These are phyloP conservation scores for Wickerhamomyces strasburgensis DNA, from an alignment of 805 yeast genomes.

Conservation along the genomic window DNA sequence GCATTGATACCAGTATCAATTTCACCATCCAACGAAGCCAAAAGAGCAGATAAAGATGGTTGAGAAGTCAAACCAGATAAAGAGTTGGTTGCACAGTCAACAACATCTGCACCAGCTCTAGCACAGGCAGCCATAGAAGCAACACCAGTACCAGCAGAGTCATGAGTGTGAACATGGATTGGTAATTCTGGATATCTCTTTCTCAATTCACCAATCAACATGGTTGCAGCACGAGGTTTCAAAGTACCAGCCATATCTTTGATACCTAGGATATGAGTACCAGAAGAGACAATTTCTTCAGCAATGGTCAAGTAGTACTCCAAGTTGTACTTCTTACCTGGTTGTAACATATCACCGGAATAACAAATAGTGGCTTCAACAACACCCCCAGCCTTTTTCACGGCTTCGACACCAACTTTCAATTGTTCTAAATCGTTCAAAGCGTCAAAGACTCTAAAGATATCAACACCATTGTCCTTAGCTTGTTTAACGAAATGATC, in stretches of 20 bases:
- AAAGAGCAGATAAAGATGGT: conserved; percentile 89
- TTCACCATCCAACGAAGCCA: conserved; percentile 89
- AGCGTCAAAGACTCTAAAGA: conserved; percentile 97
- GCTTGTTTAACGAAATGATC: conserved; percentile 96
- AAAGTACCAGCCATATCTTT: conserved; percentile 99
- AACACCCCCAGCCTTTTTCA: conserved; percentile 97
- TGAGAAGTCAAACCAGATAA: conserved; percentile 99
- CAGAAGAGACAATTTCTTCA: conserved; percentile 82
- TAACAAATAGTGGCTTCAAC: conserved; percentile 98
- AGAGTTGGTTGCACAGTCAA: conserved; percentile 95
- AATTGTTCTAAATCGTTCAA: conserved; percentile 94
- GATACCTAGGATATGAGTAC: conserved; percentile 95
- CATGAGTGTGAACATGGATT: conserved; percentile 98
- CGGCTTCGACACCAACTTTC: conserved; percentile 97
- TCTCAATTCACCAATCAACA: conserved; percentile 77
- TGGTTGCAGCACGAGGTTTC: conserved; percentile 88
- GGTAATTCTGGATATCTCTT: conserved; percentile 88
- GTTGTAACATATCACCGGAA: conserved; percentile 97
- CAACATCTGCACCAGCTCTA: conserved; percentile 95
- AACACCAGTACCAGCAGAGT: conserved; percentile 99
- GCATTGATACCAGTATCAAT: conserved; percentile 68
- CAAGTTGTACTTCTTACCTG: conserved; percentile 93
- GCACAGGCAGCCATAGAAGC: conserved; percentile 96
- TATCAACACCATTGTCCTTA: conserved; percentile 92
- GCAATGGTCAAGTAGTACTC: conserved; percentile 81